phyloP scores from a whole-genome alignment of 108 stramenopile genomes.

The Fragilaria radians region DNA sequence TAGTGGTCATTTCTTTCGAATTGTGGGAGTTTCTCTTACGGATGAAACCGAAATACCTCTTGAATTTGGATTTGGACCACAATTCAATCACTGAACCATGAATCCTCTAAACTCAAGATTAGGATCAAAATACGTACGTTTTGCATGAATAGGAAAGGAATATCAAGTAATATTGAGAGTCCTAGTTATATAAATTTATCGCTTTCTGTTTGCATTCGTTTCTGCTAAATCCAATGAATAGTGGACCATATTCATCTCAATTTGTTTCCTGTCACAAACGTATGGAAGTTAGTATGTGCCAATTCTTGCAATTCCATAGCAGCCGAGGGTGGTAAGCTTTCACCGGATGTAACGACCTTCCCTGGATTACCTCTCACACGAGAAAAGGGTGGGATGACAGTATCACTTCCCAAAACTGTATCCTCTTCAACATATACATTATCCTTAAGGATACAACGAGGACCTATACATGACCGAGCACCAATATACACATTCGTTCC shows the following conservation, averaged over 20 bases:
- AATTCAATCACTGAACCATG: not conserved
- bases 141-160: no score
- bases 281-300: conserved; percentile 23
- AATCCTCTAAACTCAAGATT: no score
- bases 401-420: conserved; percentile 26
- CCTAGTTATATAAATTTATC: no score
- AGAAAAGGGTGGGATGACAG: conserved; percentile 55
- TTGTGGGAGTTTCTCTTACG: not conserved
- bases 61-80: not conserved
- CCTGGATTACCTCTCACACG: conserved; percentile 12
- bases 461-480: not conserved
- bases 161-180: no score
- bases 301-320: conserved; percentile 28
- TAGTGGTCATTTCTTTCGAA: not conserved
- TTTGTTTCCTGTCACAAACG: conserved; percentile 9
- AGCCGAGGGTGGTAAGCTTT: conserved; percentile 28
- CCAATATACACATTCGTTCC: conserved; percentile 39
- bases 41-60: conserved; percentile 11
- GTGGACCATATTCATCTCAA: no score
- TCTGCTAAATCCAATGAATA: no score
- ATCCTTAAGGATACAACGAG: conserved; percentile 51
- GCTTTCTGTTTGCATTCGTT: no score
- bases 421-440: conserved; percentile 29
- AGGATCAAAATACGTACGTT: no score
- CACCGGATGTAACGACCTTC: conserved; percentile 9